Base-by-base conservation (phyloP, 495 filamentous ascomycete genomes). In the Penicillium atrosanguineum region DNA sequence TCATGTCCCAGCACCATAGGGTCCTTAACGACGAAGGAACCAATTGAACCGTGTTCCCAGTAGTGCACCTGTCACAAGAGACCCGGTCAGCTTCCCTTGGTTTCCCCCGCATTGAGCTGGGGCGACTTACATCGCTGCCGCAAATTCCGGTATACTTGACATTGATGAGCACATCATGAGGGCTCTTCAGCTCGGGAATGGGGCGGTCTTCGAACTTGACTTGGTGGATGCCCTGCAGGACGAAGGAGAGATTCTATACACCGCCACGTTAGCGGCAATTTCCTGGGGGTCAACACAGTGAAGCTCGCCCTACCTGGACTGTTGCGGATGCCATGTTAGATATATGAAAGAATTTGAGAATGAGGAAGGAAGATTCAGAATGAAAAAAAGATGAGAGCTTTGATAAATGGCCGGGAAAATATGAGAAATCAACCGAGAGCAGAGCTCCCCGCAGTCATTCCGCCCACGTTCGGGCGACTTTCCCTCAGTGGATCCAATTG, bases 1-100 rank as follows among this genome's bases (percentile, higher is more conserved):
- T 96, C 91, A 77, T 96, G 91, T 60, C 91, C 91, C n/a, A 95
- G 83, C 4, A 95, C 87, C 90, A 95, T 94, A 38, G 91, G 91
- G 16, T 84, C 81, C 61, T 87, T 87, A 57, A 95, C 80, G 50
- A 92, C 77, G 69, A 89, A 95, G 72, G 81, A 69, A 55, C 89
- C 91, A 65, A 96, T 95, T 36, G 83, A 76, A 47, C 91, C 91
- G 56, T 95, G 84, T 50, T 82, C 74, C 88, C 88, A 94, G 80
- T 94, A 96, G 81, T 96, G 91, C n/a, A 87, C 77, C 80, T 83
- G 31, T 48, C 21, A 20, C 11, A 18, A 23, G 1, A 7, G 41
- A 36, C 11, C 7, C 8, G 14, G 15, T 44, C 36, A 41, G 34
- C 21, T 29, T 52, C 23, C 28, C 34, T 21, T 38, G n/a, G 7